phyloP scores from a whole-genome alignment of 345 rosid species.

The Boechera divaricarpa region DNA sequence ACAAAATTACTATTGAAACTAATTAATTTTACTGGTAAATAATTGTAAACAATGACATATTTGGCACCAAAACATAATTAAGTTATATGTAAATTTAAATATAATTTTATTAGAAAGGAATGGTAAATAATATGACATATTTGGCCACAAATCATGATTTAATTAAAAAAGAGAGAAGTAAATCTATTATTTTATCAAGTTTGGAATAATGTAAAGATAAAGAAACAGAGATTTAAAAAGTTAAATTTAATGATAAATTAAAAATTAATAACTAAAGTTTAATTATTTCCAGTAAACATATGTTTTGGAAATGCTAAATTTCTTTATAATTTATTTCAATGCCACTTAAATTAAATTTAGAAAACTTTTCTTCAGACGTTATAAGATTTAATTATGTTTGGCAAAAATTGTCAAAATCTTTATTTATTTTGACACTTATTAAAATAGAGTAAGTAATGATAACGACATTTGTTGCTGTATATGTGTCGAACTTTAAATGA shows the following conservation, averaged over 20 bases:
- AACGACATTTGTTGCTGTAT: too few species aligned
- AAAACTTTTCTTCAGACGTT: too few species aligned
- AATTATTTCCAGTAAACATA: too few species aligned
- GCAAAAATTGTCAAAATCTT: background rate
- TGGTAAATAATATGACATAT: background rate
- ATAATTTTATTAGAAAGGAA: background rate
- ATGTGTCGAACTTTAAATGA: too few species aligned
- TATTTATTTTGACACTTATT: too few species aligned
- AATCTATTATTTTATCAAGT: background rate
- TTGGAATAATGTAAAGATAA: background rate
- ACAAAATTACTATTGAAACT: too few species aligned
- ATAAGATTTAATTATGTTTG: background rate
- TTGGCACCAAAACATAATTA: background rate
- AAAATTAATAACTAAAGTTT: too few species aligned
- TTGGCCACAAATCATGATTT: background rate
- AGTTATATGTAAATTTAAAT: too few species aligned
- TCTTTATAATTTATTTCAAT: background rate
- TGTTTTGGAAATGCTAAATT: too few species aligned
- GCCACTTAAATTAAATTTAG: background rate
- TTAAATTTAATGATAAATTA: too few species aligned
- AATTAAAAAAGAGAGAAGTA: too few species aligned
- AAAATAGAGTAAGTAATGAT: too few species aligned
- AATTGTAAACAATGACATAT: background rate
- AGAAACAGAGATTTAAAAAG: background rate
- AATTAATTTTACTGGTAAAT: background rate